Base-by-base conservation (phyloP, 495 filamentous ascomycete species). In the Hypoxylon intermedium region DNA sequence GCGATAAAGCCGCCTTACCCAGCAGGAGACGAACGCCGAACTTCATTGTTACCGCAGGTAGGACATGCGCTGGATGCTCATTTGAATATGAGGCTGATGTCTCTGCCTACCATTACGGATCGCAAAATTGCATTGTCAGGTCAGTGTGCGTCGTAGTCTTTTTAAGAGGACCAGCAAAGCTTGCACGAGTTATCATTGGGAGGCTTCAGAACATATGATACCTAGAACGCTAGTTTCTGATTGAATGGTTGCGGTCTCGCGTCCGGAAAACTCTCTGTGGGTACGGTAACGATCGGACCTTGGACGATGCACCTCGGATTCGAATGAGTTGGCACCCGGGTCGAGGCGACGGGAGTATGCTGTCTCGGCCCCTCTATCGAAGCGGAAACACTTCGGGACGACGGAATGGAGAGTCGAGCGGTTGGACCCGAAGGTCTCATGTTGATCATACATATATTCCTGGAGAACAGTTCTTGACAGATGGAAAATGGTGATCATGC, bases 1-100 rank as follows among this genome's bases (percentile, higher is more conserved):
- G 37, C 63, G 58, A 67, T 58, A 62, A 67, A 62, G 63, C 63
- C 58, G 58, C 63, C 63, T 67, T 67, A 67, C 63, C 63, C 53
- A 62, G 58, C 63, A 54, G 18, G 28, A 60, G 28, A 50, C 24
- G 24, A 50, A 51, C 53, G 58, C 63, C 58, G 53, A 65, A 52
- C 13, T 23, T 18, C n/a, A n/a, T 20, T 43, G 26, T 45, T 33
- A 24, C 53, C 37, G 34, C 19, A 53, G 51, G 55, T 28, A 59
- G 42, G 61, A 45, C 59, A 51, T 58, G 50, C 53, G 57, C 21
- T 40, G 20, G 23, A 26, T 21, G 52, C 50, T 53, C 49, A 58
- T 67, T 57, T n/a, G 40, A 47, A 58, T 56, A 50, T 63, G 63
- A 67, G 63, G 63, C 63, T 67, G 63, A 67, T 67, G 52, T 57